Conservation (phyloP, 306 rosid species). For the Prosopis cineraria region DNA sequence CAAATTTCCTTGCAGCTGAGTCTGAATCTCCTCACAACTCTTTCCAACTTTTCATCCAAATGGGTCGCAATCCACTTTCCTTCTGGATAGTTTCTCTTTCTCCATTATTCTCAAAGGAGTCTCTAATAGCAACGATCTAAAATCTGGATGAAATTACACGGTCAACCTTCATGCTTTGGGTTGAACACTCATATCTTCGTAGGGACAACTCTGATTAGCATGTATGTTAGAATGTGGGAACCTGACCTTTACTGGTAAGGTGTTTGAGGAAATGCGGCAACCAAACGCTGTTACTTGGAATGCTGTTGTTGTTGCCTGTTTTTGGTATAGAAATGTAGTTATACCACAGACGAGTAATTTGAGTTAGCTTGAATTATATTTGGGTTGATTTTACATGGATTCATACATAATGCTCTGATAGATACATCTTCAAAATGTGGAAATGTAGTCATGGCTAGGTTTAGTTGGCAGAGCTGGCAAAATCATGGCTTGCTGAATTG, state of each 20-base stretch:
- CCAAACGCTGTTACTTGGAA: slow-evolving; percentile 91
- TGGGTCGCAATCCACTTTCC: slow-evolving; percentile 47
- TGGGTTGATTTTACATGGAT: slow-evolving; percentile 68
- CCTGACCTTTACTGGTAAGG: slow-evolving; percentile 42
- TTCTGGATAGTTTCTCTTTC: slow-evolving; percentile 76
- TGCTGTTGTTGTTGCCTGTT: slow-evolving; percentile 62
- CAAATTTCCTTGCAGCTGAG: no score
- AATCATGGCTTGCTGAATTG: slow-evolving; percentile 62
- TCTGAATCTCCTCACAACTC: slow-evolving; percentile 55
- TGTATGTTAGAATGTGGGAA: slow-evolving; percentile 73
- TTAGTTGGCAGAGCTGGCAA: slow-evolving; percentile 69
- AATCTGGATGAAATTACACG: slow-evolving; percentile 58
- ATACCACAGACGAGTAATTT: slow-evolving; percentile 64
- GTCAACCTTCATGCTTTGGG: slow-evolving; percentile 52
- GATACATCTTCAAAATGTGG: slow-evolving; percentile 78
- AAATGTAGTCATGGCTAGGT: slow-evolving; percentile 63
- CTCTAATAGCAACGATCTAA: slow-evolving; percentile 49
- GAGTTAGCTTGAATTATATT: slow-evolving; percentile 79
- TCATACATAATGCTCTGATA: slow-evolving; percentile 70
- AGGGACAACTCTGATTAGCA: slow-evolving; percentile 67
- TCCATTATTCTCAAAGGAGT: slow-evolving; percentile 70
- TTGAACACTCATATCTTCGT: slow-evolving; percentile 63
- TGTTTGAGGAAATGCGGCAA: slow-evolving; percentile 70
- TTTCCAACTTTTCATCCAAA: slow-evolving; percentile 51
- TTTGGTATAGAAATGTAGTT: slow-evolving; percentile 69